Evolutionary conservation across 306 rosid species (phyloP).

Genomic region (Cicer judaicum): DNA sequence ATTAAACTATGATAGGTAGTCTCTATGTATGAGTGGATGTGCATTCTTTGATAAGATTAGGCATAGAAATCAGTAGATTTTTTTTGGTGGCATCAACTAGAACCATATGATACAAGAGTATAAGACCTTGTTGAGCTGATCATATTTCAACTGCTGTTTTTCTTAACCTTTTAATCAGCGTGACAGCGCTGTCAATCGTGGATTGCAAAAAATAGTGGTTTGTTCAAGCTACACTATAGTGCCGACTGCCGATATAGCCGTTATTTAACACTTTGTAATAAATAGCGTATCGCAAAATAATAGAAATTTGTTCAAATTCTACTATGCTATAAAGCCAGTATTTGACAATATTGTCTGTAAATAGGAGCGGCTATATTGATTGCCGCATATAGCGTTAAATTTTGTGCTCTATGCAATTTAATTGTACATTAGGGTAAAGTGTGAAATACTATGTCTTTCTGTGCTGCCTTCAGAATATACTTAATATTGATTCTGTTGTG

Average conservation of each 20-base stretch:
- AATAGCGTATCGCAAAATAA: too few relatives aligned
- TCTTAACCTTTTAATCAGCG: conserved; percentile 9
- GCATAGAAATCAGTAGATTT: background rate
- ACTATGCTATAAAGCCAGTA: too few relatives aligned
- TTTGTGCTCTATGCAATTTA: conserved; percentile 7
- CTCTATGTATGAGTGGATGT: conserved; percentile 8
- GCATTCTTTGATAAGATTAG: conserved; percentile 14
- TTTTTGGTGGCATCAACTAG: background rate
- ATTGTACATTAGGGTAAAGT: conserved; percentile 23
- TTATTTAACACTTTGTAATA: too few relatives aligned
- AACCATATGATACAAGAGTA: background rate
- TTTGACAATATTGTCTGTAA: background rate
- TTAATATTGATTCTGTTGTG: conserved; percentile 35
- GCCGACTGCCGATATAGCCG: too few relatives aligned
- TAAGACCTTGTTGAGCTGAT: conserved; percentile 28
- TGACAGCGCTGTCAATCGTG: too few relatives aligned
- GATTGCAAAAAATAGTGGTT: too few relatives aligned
- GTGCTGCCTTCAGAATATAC: conserved; percentile 33
- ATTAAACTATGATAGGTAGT: conserved; percentile 7
- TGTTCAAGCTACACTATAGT: too few relatives aligned
- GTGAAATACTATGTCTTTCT: conserved; percentile 24
- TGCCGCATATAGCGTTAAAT: conserved; percentile 14
- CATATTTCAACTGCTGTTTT: conserved; percentile 13
- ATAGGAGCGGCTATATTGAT: background rate
- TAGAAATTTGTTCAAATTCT: too few relatives aligned